Percentiles rank a stretch among this genome's conserved stretches.
These are phyloP conservation scores for Nakazawaea peltata DNA, from an alignment of 805 yeast genomes.

Conservation along the genomic window DNA sequence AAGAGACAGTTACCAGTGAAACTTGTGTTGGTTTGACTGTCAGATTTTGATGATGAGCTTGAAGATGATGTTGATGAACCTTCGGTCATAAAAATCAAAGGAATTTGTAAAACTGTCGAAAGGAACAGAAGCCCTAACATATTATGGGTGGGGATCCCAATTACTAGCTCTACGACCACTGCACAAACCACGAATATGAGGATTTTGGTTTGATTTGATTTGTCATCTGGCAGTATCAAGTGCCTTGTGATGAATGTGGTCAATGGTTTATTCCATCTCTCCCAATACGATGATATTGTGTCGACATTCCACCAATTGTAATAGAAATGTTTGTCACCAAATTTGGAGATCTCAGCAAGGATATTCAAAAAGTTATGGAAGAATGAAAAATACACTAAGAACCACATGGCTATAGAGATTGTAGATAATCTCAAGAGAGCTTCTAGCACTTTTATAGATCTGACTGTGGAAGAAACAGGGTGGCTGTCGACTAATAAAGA, in stretches of 20 bases:
- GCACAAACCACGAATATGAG: slow-evolving; percentile 34
- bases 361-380: slow-evolving; percentile 34
- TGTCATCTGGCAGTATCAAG: slow-evolving; percentile 10
- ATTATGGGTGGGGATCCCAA: slow-evolving; percentile 38
- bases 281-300: slow-evolving; percentile 39
- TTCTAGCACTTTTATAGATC: slow-evolving; percentile 17
- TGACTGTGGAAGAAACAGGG: slow-evolving; percentile 11
- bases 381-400: slow-evolving; percentile 30
- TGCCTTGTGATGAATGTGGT: slow-evolving; percentile 34
- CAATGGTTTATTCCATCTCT: slow-evolving; percentile 37
- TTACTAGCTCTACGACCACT: slow-evolving; percentile 34
- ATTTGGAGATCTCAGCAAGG: slow-evolving; percentile 33
- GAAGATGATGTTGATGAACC: too few relatives aligned
- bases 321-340: slow-evolving; percentile 38
- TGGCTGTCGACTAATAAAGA: slow-evolving; percentile 19
- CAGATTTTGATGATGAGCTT: too few relatives aligned
- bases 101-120: slow-evolving; percentile 34
- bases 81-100: slow-evolving; percentile 30
- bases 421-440: slow-evolving; percentile 28
- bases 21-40: slow-evolving; percentile 18
- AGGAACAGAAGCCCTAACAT: slow-evolving; percentile 36
- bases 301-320: slow-evolving; percentile 44
- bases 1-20: slow-evolving; percentile 37
- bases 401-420: slow-evolving; percentile 33
- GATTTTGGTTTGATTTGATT: slow-evolving; percentile 5